phyloP scores from a whole-genome alignment of 805 yeast species.

The Pichia phayaonensis region DNA sequence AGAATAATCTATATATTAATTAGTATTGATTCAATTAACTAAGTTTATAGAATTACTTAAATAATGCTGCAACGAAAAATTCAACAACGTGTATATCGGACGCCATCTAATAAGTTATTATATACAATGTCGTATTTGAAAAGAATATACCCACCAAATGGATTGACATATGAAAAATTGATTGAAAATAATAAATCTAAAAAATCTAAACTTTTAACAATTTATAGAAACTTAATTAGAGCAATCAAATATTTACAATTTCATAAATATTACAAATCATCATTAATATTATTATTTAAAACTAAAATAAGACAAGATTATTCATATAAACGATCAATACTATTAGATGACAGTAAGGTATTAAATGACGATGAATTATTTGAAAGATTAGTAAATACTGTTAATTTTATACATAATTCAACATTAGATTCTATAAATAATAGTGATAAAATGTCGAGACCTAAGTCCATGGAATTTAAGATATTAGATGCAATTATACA shows the following conservation, averaged over 20 bases:
- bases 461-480: slow-evolving; percentile 10
- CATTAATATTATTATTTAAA: slow-evolving; percentile 12
- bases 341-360: not conserved
- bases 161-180: slow-evolving; percentile 14
- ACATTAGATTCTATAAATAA: slow-evolving; percentile 9
- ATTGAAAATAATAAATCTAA: slow-evolving; percentile 1
- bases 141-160: slow-evolving; percentile 18
- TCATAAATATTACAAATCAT: slow-evolving; percentile 2
- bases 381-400: slow-evolving; percentile 16
- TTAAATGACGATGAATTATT: slow-evolving; percentile 11
- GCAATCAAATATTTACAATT: slow-evolving; percentile 10
- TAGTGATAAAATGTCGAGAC: slow-evolving; percentile 1
- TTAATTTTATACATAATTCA: slow-evolving; percentile 23
- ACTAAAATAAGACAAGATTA: slow-evolving; percentile 20
- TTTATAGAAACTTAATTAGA: slow-evolving; percentile 20
- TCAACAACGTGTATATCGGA: not conserved
- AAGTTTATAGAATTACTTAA: no score
- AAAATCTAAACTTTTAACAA: slow-evolving; percentile 5
- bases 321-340: slow-evolving; percentile 10
- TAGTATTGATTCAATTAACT: no score
- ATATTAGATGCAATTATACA: slow-evolving; percentile 17
- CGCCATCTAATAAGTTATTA: slow-evolving; percentile 4
- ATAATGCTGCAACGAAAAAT: not conserved
- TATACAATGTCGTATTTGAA: slow-evolving; percentile 13
- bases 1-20: no score